Evolutionary conservation across 2,329 filamentous ascomycete species (phyloP), one percentile per base, ranked within the genome.

Genomic region (Aspergillus awamori): DNA sequence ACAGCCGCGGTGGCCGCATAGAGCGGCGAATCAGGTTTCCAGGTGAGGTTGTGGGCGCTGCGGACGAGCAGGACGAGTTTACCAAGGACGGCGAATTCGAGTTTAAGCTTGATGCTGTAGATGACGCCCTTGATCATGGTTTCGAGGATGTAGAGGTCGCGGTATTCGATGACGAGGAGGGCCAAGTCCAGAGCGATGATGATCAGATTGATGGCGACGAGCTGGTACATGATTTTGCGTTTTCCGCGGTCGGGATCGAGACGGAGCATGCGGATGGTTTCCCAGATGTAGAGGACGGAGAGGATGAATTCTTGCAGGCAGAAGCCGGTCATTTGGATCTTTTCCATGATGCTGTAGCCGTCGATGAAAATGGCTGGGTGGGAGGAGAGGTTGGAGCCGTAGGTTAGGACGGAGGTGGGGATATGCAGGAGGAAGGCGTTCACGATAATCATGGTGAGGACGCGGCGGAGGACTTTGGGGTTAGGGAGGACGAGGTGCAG

Each of bases 241-340:
- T 79, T 79, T 58, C 72, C 69, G 22, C 70, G 69, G 57, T 80
- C 75, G 20, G 76, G 76, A 60, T 83, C 78, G 8, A 80, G 65
- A 7, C 77, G 78, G 56, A 86, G 74, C 59, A 85, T 78, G 79
- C 77, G 80, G 60, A 82, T 70, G 0, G 84, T 84, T 64, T 86
- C 82, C 69, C 74, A 75, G 59, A 87, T 84, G 69, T 85, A 86
- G 20, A 84, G 72, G 1, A 76, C 75, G 1, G 83, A 85, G 53
- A 86, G 79, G 62, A 84, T 76, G 54, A 82, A 77, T 60, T 86
- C 84, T 65, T 86, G 84, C 11, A 85, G 57, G 65, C 82, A 85
- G 67, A 86, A 86, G 7, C 83, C 76, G 5, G 82, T 83, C 69
- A 86, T 81, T 67, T 86, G 83, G 17, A 86, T 77, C 69, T 83